Base-by-base conservation (phyloP, 139 green algal genomes). In the Eudorina sp. region DNA sequence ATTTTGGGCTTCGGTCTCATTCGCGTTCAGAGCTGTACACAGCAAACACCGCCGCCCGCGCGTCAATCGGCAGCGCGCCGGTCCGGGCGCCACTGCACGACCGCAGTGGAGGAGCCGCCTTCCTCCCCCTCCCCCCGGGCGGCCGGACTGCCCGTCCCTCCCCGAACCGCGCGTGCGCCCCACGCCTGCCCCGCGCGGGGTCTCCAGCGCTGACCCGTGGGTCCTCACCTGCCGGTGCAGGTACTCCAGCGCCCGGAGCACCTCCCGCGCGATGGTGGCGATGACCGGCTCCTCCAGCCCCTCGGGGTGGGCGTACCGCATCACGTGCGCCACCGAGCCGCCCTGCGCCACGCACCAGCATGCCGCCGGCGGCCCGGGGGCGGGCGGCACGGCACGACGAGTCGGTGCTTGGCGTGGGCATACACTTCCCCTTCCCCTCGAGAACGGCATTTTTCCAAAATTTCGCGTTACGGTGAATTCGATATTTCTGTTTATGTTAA, bases 191-290 rank as follows among this genome's bases (percentile, higher is more conserved):
- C n/a, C n/a, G n/a, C n/a, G n/a, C n/a, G n/a, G n/a, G n/a, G n/a
- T n/a, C n/a, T n/a, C n/a, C n/a, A n/a, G n/a, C n/a, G n/a, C n/a
- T n/a, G n/a, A n/a, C n/a, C n/a, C n/a, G n/a, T n/a, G n/a, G n/a
- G n/a, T n/a, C n/a, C 68, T 19, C 55, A 77, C 84, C 53, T 97
- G 90, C 19, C 91, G 89, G 93, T 99, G 97, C 80, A 99, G 90
- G 92, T 99, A 99, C 34, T 98, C 97, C 64, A 99, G 93, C 34
- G 89, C 97, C 88, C 96, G 96, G 53, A 98, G 91, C 62, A 97
- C 96, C 60, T 98, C 96, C 68, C 93, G 29, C 8, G 73, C 72
- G 36, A 84, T 97, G 45, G 95, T 98, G 25, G 97, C 96, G 85
- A 99, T 98, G 19, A 96, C 80, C 0, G 91, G 70, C 94, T 99